Conservation (phyloP, 345 rosid species). For the Brassica cretica region DNA sequence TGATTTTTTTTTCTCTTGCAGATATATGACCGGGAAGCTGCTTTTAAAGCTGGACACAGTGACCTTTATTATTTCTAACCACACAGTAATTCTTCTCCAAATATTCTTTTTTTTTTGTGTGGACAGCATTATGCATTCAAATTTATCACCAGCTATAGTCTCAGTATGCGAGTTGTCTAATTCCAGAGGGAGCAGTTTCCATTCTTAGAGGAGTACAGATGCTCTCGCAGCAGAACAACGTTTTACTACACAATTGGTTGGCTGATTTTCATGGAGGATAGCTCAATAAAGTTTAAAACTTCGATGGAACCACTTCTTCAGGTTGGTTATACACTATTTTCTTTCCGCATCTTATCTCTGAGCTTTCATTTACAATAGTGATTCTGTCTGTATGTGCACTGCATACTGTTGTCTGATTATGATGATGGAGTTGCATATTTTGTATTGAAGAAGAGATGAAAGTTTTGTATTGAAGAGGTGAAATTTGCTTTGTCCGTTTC, state of each 20-base stretch:
- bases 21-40: constrained; percentile 98
- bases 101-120: constrained; percentile 17
- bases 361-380: background rate
- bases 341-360: constrained; percentile 20
- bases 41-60: constrained; percentile 90
- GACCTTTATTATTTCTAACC: constrained; percentile 90
- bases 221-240: constrained; percentile 95
- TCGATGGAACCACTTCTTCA: constrained; percentile 94
- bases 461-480: background rate
- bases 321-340: constrained; percentile 52
- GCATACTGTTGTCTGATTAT: constrained; percentile 2
- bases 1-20: constrained; percentile 36
- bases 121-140: constrained; percentile 19
- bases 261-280: constrained; percentile 97
- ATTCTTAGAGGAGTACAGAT: constrained; percentile 84
- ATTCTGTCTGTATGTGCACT: constrained; percentile 12
- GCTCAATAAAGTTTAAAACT: constrained; percentile 91
- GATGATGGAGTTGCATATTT: constrained; percentile 20
- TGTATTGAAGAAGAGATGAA: background rate
- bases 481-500: constrained; percentile 1
- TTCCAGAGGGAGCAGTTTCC: constrained; percentile 97
- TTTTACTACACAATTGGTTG: constrained; percentile 95
- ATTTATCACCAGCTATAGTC: constrained; percentile 10
- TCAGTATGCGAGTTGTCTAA: constrained; percentile 17
- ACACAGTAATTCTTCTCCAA: constrained; percentile 64